Percentiles rank a stretch among this genome's conserved stretches.
Conservation (phyloP, 176 grass and related monocot species). For the Aegilops speltoides region DNA sequence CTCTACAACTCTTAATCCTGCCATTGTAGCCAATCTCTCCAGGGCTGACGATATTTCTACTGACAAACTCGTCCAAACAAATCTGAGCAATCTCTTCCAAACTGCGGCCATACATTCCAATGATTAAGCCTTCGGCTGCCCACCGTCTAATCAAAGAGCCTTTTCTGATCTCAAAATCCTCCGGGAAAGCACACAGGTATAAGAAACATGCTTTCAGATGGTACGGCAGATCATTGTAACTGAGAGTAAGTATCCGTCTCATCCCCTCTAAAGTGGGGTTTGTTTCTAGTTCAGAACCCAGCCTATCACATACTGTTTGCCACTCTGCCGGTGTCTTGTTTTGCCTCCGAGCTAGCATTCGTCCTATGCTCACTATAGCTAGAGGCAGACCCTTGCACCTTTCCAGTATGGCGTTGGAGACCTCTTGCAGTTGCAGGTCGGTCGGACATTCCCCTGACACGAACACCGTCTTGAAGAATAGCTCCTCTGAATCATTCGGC, state of each 20-base stretch:
- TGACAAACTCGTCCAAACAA: background rate
- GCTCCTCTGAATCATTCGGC: background rate
- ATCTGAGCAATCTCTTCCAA: background rate
- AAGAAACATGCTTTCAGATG: slow-evolving; percentile 51
- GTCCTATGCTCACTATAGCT: slow-evolving; percentile 31
- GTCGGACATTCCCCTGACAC: background rate
- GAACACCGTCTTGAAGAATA: slow-evolving; percentile 2
- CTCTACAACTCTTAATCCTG: background rate
- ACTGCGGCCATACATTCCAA: background rate
- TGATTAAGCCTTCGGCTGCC: slow-evolving; percentile 43
- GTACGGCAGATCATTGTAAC: slow-evolving; percentile 49
- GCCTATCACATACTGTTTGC: background rate
- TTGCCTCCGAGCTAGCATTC: background rate
- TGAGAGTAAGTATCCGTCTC: slow-evolving; percentile 7
- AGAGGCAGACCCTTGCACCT: slow-evolving; percentile 37
- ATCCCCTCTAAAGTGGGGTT: background rate
- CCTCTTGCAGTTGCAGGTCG: background rate
- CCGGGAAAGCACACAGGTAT: slow-evolving; percentile 28
- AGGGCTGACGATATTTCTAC: background rate
- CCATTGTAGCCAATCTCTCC: background rate
- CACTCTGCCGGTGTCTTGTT: background rate
- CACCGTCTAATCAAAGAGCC: slow-evolving; percentile 28
- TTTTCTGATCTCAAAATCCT: slow-evolving; percentile 7
- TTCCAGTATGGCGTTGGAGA: background rate
- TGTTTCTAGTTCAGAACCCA: background rate